A percentile compares a stretch with the other conserved stretches of the same genome.
Conservation (phyloP, 345 rosid genomes). For the Noccaea caerulescens region DNA sequence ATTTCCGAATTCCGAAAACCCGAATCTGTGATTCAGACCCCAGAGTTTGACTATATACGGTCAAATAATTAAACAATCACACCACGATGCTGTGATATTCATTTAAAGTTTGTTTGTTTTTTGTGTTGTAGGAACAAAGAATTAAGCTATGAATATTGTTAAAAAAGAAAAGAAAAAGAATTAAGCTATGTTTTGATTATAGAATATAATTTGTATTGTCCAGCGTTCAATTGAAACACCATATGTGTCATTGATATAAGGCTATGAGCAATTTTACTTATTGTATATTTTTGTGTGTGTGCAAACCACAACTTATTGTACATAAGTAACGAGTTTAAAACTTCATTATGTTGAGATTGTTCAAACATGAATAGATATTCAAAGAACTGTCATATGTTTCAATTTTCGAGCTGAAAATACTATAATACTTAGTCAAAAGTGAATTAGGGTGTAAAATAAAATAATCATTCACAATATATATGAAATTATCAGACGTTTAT, state of each 20-base stretch:
- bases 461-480: too few species aligned
- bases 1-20: neutral
- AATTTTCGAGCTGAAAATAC: too few species aligned
- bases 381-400: neutral
- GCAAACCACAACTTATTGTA: neutral
- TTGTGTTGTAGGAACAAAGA: neutral
- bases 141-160: neutral
- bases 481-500: too few species aligned
- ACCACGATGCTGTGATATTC: neutral
- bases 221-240: neutral
- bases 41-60: neutral
- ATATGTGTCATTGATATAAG: neutral
- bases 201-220: neutral
- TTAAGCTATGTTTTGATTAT: neutral
- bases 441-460: too few species aligned
- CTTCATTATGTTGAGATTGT: neutral
- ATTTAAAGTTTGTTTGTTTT: neutral
- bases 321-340: neutral
- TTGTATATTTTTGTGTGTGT: too few species aligned
- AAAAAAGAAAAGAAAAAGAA: neutral
- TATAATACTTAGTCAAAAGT: too few species aligned
- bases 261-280: neutral
- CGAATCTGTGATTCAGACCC: neutral
- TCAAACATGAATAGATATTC: neutral
- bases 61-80: neutral